Base-by-base conservation (phyloP, 2,329 filamentous ascomycete species). In the Claviceps maximensis region DNA sequence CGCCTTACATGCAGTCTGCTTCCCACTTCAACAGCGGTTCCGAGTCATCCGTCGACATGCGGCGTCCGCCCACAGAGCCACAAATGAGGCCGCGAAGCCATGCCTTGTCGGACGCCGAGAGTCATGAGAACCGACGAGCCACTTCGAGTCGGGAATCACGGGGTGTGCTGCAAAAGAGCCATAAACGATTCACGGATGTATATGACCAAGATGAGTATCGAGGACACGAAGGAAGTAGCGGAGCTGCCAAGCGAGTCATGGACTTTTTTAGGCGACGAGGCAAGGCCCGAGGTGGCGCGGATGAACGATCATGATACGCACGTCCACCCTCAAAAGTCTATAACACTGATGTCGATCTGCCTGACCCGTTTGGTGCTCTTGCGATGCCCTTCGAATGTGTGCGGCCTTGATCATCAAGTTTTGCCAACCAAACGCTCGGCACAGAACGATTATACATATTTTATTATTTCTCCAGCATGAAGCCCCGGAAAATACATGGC, bases 241-340 rank as follows among this genome's bases (percentile, higher is more conserved):
- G 88, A 53, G 87, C 89, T 3, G 89, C 90, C 15, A 85, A 90
- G 66, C 83, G 89, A 65, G 93, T 98, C 41, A 97, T 98, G 90
- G 91, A 98, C 71, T 95, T 97, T 69, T 98, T 98, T 75, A 79
- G 93, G 61, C 79, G 90, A 67, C 80, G 90, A 65, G 88, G 87
- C 53, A 89, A 85, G 71, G 87, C 84, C 60, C 76, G 86, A 63
- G 79, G 76, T 53, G 79, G 76, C 53, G 77, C 76, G 40, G 78
- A 82, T 56, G 70, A 75, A 61, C 74, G 76, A 71, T 52, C 21
- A 53, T 49, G 52, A 47, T 46, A 38, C 36, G 19, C 29, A 29
- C 10, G n/a, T 21, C 44, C 2, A 38, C n/a, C 12, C 4, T 38
- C 36, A 38, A 38, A 38, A 38, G 36, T 17, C 15, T 2, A n/a